Base-by-base conservation (phyloP, 2,329 filamentous ascomycete genomes). In the Hypoxylon sp. region DNA sequence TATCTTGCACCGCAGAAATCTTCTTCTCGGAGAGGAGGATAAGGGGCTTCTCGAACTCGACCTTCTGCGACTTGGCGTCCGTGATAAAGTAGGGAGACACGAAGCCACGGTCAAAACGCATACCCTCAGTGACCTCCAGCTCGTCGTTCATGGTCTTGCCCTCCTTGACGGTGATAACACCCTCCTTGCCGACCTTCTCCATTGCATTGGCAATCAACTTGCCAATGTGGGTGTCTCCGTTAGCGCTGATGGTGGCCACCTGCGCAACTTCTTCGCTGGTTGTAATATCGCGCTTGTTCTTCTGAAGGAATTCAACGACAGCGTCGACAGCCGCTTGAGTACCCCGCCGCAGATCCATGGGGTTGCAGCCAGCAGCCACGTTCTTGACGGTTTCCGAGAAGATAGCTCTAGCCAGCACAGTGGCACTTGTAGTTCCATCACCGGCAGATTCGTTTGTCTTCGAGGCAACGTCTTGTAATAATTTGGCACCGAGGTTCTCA, bases 321-420 rank as follows among this genome's bases (percentile, higher is more conserved):
- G 94, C 90, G 71, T 97, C 93, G 70, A 99, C 96, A 64, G 95
- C 95, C 73, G 94, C 92, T 86, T 99, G 96, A 77, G 96, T 98
- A 82, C 96, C 96, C 76, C 96, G 91, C 81, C 96, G 91, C 77
- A 99, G 88, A 79, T 99, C 96, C 96, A 99, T 98, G 73, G 96
- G 96, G 87, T 99, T 99, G 91, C 96, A 99, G 78, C 96, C 96
- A 70, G 96, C 96, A 72, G 96, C 96, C 71, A 99, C 96, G 81
- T 99, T 99, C 91, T 99, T 99, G 80, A 98, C 96, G 59, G 95
- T 98, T 88, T 99, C 96, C 82, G 96, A 97, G 89, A 99, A 99
- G 84, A 99, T 99, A 80, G 94, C 92, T 75, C 94, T 93, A 75
- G 94, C 96, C 73, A 99, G 93, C 73, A 98, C 96, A 70, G 96